Evolutionary conservation across 495 filamentous ascomycete species (phyloP).

Genomic region (Podospora sp.): DNA sequence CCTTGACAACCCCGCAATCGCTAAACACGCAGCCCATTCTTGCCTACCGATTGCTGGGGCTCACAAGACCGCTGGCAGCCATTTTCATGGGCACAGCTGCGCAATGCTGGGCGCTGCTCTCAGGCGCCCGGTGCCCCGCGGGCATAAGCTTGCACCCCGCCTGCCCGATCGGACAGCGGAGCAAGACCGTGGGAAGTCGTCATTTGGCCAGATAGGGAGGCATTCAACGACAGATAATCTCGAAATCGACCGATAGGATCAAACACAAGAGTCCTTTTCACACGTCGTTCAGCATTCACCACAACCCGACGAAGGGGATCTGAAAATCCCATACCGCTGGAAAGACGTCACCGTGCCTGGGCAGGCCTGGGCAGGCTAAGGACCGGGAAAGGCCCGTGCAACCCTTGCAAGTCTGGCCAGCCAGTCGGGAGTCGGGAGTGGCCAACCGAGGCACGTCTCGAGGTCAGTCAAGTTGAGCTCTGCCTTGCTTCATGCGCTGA

Average conservation of each 20-base stretch:
- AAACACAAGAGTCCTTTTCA: neutral
- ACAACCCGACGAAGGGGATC: neutral
- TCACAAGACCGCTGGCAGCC: neutral
- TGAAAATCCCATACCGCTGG: neutral
- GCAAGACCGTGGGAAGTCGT: neutral
- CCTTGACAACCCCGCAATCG: constrained; percentile 3
- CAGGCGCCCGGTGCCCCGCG: too few relatives aligned
- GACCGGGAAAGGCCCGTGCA: neutral
- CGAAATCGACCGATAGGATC: neutral
- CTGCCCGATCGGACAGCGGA: neutral
- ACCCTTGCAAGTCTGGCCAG: neutral
- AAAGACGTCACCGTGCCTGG: neutral
- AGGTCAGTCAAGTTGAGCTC: too few relatives aligned
- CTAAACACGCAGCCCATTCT: neutral
- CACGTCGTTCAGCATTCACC: neutral
- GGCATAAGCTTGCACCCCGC: neutral
- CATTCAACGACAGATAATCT: neutral
- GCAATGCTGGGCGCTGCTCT: neutral
- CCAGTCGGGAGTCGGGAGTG: neutral
- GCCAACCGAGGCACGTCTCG: neutral
- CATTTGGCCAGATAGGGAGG: too few relatives aligned
- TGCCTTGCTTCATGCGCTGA: neutral
- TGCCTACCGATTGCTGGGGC: neutral
- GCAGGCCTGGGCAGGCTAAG: neutral
- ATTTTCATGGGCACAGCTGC: neutral